A percentile compares a stretch with the other conserved stretches of the same genome.
Conservation (phyloP, 345 rosid genomes). For the Ricinus communis region DNA sequence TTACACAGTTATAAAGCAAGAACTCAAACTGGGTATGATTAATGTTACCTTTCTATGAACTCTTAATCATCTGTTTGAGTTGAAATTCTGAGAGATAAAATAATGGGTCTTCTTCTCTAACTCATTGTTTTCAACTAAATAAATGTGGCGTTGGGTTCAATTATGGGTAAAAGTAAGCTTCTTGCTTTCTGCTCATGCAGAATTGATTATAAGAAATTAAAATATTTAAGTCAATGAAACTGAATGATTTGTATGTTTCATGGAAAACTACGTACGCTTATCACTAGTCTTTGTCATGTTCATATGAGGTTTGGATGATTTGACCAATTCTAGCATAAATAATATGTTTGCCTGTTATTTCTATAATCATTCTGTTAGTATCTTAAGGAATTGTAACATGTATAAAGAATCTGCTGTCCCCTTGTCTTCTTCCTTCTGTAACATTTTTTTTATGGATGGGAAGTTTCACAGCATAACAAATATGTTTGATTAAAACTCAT, state of each 20-base stretch:
- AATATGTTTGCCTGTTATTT: no score
- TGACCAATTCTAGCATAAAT: background rate
- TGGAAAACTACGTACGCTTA: background rate
- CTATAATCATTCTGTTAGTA: background rate
- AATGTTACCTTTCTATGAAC: background rate
- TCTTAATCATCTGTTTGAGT: no score
- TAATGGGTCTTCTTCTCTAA: background rate
- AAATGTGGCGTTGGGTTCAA: constrained; percentile 11
- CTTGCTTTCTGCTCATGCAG: background rate
- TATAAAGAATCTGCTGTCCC: constrained; percentile 15
- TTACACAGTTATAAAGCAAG: background rate
- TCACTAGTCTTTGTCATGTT: background rate
- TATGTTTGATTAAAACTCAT: no score
- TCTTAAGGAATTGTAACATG: no score
- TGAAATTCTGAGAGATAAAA: no score
- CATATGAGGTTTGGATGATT: background rate
- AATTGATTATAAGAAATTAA: background rate
- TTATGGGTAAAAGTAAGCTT: background rate
- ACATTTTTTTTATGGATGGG: no score
- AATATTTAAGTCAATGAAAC: background rate
- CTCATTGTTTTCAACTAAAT: background rate
- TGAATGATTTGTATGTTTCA: background rate
- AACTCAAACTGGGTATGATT: background rate
- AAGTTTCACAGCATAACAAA: no score
- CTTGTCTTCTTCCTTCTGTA: no score